Percentiles rank a stretch among this genome's conserved stretches.
phyloP scores from a whole-genome alignment of 2,329 filamentous ascomycete species.

The Aspergillus terreus region DNA sequence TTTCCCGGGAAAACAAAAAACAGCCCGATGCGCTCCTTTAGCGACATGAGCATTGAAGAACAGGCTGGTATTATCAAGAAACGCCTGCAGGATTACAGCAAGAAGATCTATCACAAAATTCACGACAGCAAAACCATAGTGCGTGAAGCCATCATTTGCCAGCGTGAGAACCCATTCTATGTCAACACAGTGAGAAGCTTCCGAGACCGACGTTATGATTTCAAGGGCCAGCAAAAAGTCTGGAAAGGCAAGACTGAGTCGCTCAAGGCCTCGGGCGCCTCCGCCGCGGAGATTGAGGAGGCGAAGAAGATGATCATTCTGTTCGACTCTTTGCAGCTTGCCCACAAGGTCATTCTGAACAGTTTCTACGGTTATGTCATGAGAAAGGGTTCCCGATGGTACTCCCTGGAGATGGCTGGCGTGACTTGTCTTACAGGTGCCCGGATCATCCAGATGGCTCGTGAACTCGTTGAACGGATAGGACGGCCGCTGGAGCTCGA shows the following conservation, averaged over 20 bases:
- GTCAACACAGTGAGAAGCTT: conserved; percentile 95
- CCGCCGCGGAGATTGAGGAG: conserved; percentile 73
- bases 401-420: conserved; percentile 98
- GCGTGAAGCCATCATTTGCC: conserved; percentile 95
- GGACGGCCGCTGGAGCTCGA: conserved; percentile 91
- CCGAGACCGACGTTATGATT: conserved; percentile 94
- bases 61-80: conserved; percentile 79
- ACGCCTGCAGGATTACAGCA: conserved; percentile 84
- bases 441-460: conserved; percentile 93
- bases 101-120: conserved; percentile 99
- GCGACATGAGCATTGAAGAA: conserved; percentile 77
- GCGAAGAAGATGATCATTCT: conserved; percentile 99
- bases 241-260: conserved; percentile 96
- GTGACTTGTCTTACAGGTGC: conserved; percentile 96
- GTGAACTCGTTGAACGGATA: conserved; percentile 87
- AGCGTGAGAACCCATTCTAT: conserved; percentile 97
- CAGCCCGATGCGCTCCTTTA: conserved; percentile 68
- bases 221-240: conserved; percentile 95
- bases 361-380: conserved; percentile 99
- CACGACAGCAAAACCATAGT: conserved; percentile 90
- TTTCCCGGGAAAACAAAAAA: conserved; percentile 79
- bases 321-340: conserved; percentile 91
- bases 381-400: conserved; percentile 98
- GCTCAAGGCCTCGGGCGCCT: conserved; percentile 76
- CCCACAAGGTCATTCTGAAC: conserved; percentile 98